Evolutionary conservation across 768 basidiomycete genomes (phyloP).

Genomic region (Pleurotus pulmonarius): DNA sequence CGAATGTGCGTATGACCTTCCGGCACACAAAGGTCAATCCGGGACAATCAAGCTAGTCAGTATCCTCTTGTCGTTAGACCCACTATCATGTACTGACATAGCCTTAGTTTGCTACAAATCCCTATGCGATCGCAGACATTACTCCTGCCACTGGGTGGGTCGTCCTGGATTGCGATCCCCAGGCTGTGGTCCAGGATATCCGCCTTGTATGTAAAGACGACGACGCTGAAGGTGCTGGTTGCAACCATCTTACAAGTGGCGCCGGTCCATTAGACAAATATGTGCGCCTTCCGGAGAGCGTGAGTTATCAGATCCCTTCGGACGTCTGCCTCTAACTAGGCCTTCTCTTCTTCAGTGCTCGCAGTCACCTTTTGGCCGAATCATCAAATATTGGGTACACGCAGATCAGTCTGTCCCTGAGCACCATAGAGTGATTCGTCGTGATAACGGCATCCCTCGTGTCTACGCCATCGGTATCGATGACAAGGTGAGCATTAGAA

Average conservation of each 20-base stretch:
- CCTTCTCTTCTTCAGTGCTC: conserved; percentile 28
- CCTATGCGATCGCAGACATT: background rate
- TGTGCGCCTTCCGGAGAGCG: conserved; percentile 49
- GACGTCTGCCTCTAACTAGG: background rate
- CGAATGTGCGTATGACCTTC: background rate
- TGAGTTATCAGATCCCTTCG: conserved; percentile 19
- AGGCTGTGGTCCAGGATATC: background rate
- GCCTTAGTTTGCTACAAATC: background rate
- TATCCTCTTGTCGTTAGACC: too few species aligned
- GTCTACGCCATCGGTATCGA: background rate
- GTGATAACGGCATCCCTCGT: background rate
- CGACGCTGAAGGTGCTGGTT: conserved; percentile 19
- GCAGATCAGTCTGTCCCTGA: conserved; percentile 39
- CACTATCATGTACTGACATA: background rate
- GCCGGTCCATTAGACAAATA: conserved; percentile 41
- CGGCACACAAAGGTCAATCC: background rate
- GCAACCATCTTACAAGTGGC: conserved; percentile 34
- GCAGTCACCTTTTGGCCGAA: conserved; percentile 33
- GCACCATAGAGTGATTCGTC: background rate
- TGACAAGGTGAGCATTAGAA: background rate
- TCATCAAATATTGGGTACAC: conserved; percentile 36
- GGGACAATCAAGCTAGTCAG: background rate
- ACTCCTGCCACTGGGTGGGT: background rate
- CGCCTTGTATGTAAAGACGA: background rate
- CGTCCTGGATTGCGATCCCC: background rate